Evolutionary conservation across 208 protist genomes (phyloP).

Genomic region (Wallacemonas sp.): DNA sequence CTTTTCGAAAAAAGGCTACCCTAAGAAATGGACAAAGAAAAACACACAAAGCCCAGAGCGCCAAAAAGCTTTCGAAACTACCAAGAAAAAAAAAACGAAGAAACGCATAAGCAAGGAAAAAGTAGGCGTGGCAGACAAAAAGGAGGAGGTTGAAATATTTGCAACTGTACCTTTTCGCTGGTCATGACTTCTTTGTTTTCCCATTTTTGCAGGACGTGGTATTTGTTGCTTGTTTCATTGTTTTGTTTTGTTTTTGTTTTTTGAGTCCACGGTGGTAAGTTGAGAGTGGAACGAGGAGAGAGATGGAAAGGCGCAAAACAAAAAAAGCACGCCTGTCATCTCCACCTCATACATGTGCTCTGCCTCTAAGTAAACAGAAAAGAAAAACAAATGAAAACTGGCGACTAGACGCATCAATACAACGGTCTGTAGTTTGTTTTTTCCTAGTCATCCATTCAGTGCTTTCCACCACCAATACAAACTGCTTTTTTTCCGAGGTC

Average conservation of each 20-base stretch:
- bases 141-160: not conserved
- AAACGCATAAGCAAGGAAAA: not conserved
- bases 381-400: not conserved
- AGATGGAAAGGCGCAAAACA: not conserved
- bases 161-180: not conserved
- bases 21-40: slow-evolving; percentile 18
- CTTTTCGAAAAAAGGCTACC: slow-evolving; percentile 18
- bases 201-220: not conserved
- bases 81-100: slow-evolving; percentile 23
- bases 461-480: too few species aligned
- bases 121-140: not conserved
- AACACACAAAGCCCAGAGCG: slow-evolving; percentile 2
- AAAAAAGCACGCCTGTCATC: not conserved
- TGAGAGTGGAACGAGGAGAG: slow-evolving; percentile 6
- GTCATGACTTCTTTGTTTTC: not conserved
- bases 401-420: not conserved
- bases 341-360: not conserved
- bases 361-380: slow-evolving; percentile 10
- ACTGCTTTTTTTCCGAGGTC: too few species aligned
- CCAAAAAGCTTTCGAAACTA: slow-evolving; percentile 4
- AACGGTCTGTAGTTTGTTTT: not conserved
- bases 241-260: not conserved
- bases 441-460: not conserved
- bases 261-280: slow-evolving; percentile 1
- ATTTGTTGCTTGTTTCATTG: not conserved